A percentile compares a stretch with the other conserved stretches of the same genome.
phyloP scores from a whole-genome alignment of 768 basidiomycete species.

The Calvatia gigantea region DNA sequence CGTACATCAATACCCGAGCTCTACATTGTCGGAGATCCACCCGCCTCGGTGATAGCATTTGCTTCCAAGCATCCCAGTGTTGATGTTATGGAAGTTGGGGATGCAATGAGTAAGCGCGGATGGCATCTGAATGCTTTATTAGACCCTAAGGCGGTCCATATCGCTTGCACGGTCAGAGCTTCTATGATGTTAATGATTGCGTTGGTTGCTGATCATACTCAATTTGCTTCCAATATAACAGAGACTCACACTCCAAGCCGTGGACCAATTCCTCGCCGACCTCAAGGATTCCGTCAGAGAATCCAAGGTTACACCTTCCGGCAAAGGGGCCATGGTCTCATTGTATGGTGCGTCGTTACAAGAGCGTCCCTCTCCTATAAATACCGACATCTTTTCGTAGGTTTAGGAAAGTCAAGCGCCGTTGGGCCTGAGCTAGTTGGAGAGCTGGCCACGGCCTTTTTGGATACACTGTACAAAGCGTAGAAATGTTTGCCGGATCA shows the following conservation, averaged over 20 bases:
- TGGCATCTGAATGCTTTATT: conserved; percentile 91
- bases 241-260: conserved; percentile 74
- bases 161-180: conserved; percentile 82
- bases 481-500: conserved; percentile 24
- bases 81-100: conserved; percentile 87
- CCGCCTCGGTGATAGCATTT: conserved; percentile 90
- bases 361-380: background rate
- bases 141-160: conserved; percentile 81
- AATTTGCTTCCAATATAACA: conserved; percentile 23
- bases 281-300: conserved; percentile 74
- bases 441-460: conserved; percentile 71
- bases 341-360: conserved; percentile 78
- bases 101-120: conserved; percentile 78
- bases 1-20: conserved; percentile 72
- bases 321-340: conserved; percentile 86
- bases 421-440: conserved; percentile 80
- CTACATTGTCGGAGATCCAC: conserved; percentile 85
- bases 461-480: conserved; percentile 82
- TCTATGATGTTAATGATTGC: background rate
- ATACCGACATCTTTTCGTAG: conserved; percentile 33
- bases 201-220: background rate
- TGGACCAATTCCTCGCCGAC: conserved; percentile 81
- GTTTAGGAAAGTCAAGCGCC: conserved; percentile 77
- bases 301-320: conserved; percentile 59
- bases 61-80: conserved; percentile 57